Percentiles rank a stretch among this genome's conserved stretches.
Evolutionary conservation across 1,139 yeast genomes (phyloP).

Genomic region (Pichia inconspicua): DNA sequence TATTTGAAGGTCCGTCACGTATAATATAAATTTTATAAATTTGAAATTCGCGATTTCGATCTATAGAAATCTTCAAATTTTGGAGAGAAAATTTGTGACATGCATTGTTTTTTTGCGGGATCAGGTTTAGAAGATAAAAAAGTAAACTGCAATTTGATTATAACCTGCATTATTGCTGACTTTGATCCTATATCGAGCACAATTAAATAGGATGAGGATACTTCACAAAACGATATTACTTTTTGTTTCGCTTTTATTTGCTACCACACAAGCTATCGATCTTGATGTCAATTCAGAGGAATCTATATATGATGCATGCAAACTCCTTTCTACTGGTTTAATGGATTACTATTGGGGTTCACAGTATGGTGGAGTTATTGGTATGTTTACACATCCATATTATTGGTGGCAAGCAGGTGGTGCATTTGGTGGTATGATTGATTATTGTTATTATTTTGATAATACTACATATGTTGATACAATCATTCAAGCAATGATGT

Average conservation of each 20-base stretch:
- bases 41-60: too few species aligned
- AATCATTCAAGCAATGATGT: slow-evolving; percentile 55
- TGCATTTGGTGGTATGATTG: slow-evolving; percentile 84
- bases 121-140: too few species aligned
- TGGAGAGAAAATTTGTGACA: too few species aligned
- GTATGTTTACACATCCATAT: slow-evolving; percentile 80
- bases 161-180: too few species aligned
- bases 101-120: too few species aligned
- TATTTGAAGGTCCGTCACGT: too few species aligned
- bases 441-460: slow-evolving; percentile 64
- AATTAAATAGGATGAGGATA: background rate
- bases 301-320: slow-evolving; percentile 44
- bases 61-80: too few species aligned
- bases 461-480: slow-evolving; percentile 58
- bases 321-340: slow-evolving; percentile 59
- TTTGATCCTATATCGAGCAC: background rate
- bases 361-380: slow-evolving; percentile 65
- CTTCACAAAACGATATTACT: background rate
- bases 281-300: slow-evolving; percentile 31
- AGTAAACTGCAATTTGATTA: too few species aligned
- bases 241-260: background rate
- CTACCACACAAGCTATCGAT: slow-evolving; percentile 11
- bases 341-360: slow-evolving; percentile 79
- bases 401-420: slow-evolving; percentile 99
- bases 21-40: too few species aligned